Evolutionary conservation across 2,329 filamentous ascomycete genomes (phyloP).

Genomic region (Pezicula neosporulosa): DNA sequence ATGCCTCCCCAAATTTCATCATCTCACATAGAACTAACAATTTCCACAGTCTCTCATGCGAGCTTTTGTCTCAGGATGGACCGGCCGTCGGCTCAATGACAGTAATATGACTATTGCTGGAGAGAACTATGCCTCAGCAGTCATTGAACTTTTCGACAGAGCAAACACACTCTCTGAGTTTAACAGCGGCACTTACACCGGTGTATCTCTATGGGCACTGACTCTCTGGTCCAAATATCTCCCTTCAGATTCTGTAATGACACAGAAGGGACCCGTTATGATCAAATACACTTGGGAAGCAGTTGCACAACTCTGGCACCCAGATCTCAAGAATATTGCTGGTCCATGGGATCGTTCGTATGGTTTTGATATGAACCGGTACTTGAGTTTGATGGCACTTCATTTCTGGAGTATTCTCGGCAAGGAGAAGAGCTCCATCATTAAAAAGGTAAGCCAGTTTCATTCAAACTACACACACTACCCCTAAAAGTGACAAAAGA

Average conservation of each 20-base stretch:
- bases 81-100: constrained; percentile 48
- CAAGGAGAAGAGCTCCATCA: constrained; percentile 28
- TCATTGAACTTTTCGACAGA: constrained; percentile 53
- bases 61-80: constrained; percentile 58
- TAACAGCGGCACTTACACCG: constrained; percentile 56
- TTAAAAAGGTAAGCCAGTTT: constrained; percentile 13
- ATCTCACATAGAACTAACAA: neutral
- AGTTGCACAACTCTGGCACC: constrained; percentile 51
- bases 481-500: too few relatives aligned
- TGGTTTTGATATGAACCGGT: constrained; percentile 61
- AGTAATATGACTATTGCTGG: constrained; percentile 56
- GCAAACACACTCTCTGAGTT: constrained; percentile 55
- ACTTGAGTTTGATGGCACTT: constrained; percentile 53
- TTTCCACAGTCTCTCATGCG: constrained; percentile 47
- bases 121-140: constrained; percentile 50
- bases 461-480: neutral
- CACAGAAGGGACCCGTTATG: constrained; percentile 46
- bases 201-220: constrained; percentile 56
- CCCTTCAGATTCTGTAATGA: constrained; percentile 49
- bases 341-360: constrained; percentile 64
- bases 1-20: constrained; percentile 7
- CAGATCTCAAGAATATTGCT: constrained; percentile 56
- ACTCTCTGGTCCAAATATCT: constrained; percentile 59
- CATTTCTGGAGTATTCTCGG: constrained; percentile 58
- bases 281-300: constrained; percentile 49